Evolutionary conservation across 306 rosid species (phyloP).

Genomic region (Quillaja saponaria): DNA sequence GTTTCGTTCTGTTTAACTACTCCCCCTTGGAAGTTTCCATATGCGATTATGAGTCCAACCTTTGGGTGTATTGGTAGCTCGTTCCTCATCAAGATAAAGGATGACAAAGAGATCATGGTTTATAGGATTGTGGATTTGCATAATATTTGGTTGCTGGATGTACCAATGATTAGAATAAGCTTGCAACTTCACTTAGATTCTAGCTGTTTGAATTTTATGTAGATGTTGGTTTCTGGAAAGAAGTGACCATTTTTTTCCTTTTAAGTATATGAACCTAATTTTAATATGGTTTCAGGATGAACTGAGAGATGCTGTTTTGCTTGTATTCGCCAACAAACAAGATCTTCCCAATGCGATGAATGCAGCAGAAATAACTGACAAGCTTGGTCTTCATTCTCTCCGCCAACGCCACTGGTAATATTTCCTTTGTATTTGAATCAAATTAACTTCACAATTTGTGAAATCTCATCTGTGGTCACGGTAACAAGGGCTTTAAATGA

Average conservation of each 20-base stretch:
- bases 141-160: not conserved
- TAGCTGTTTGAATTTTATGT: not conserved
- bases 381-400: constrained; percentile 96
- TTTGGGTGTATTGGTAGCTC: too few relatives aligned
- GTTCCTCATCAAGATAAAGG: too few relatives aligned
- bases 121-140: too few relatives aligned
- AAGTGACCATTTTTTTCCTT: constrained; percentile 4
- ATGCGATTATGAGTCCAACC: too few relatives aligned
- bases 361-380: constrained; percentile 97
- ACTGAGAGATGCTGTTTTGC: constrained; percentile 93
- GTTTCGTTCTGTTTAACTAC: too few relatives aligned
- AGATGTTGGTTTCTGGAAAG: constrained; percentile 5
- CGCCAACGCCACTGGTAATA: constrained; percentile 96
- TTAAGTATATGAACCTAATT: constrained; percentile 15
- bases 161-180: not conserved
- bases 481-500: not conserved
- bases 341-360: constrained; percentile 99
- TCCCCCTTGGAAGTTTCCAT: too few relatives aligned
- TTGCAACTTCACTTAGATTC: not conserved
- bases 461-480: not conserved
- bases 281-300: constrained; percentile 67
- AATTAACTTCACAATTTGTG: constrained; percentile 16
- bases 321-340: constrained; percentile 97
- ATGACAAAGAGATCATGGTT: too few relatives aligned
- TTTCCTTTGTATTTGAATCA: constrained; percentile 18